Evolutionary conservation across 495 filamentous ascomycete species (phyloP), one percentile per base, ranked within the genome.

Genomic region (Talaromyces adpressus): DNA sequence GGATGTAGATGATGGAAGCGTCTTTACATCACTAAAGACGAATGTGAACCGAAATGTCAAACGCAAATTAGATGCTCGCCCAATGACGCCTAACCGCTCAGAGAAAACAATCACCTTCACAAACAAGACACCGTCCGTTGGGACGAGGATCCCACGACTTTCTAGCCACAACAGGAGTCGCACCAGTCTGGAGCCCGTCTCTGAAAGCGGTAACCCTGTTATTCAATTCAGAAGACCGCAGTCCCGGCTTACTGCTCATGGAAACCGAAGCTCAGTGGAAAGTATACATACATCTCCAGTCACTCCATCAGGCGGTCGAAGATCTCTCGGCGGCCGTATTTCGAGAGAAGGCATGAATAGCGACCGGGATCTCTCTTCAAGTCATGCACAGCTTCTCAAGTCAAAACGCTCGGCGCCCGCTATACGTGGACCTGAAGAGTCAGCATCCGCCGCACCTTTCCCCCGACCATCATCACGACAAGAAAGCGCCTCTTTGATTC

Each of bases 11-110:
- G 84, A 88, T 69, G 91, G 86, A 4, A 89, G 92, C 67, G 82
- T 90, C 14, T 92, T 98, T 67, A 85, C 89, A 67, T 84, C 89
- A 11, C 83, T 79, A 61, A 96, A 94, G 70, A 78, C 89, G 16
- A 90, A 89, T 9, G 75, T 97, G n/a, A 95, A 98, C 71, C 92
- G 91, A 56, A 97, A 98, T 68, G 83, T 98, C 64, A 93, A 93
- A 73, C 84, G 92, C 69, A 96, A 93, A 69, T 82, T 84, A 65
- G 72, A 81, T 36, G 74, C 80, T 63, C 81, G 84, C 53, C 88
- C 89, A 59, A 75, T 72, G 18, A 79, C 81, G 52, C 82, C 87
- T 56, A 88, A 91, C 67, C 79, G 82, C 49, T 85, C 91, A 7
- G 86, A 91, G 11, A 91, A 92, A 41, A 92, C 92, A 14, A 76